A percentile compares a stretch with the other conserved stretches of the same genome.
phyloP scores from a whole-genome alignment of 2,329 filamentous ascomycete genomes.

The Aspergillus ochraceus region DNA sequence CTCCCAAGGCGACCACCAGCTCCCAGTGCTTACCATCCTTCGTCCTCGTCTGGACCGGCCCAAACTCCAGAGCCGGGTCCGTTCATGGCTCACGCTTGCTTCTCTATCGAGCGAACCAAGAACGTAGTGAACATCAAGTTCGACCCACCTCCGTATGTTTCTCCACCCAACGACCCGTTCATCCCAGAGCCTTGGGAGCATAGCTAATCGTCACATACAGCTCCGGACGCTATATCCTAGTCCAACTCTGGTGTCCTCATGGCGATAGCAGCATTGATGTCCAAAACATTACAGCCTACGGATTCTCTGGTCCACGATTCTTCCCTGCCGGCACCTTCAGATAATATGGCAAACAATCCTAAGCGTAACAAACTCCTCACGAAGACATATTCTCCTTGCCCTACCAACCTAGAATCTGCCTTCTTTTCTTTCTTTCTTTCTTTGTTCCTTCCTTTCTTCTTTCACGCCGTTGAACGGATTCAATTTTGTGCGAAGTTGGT shows the following conservation, averaged over 20 bases:
- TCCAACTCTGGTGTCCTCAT: conserved; percentile 86
- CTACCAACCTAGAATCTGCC: no score
- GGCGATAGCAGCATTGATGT: conserved; percentile 82
- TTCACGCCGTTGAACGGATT: no score
- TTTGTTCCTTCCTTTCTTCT: no score
- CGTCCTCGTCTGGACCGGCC: conserved; percentile 14
- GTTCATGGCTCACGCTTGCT: conserved; percentile 73
- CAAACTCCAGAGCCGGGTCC: conserved; percentile 39
- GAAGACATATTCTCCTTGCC: neutral
- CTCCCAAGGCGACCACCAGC: conserved; percentile 23
- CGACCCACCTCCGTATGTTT: conserved; percentile 43
- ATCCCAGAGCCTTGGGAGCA: neutral
- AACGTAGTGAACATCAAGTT: conserved; percentile 86
- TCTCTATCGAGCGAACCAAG: conserved; percentile 79
- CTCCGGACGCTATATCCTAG: conserved; percentile 76
- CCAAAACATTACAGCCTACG: conserved; percentile 78
- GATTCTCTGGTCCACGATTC: conserved; percentile 81
- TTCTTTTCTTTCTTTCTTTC: no score
- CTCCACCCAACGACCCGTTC: neutral
- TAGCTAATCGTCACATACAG: conserved; percentile 33
- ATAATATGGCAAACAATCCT: conserved; percentile 31
- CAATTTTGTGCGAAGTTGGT: no score
- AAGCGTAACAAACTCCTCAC: neutral
- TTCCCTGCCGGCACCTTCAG: conserved; percentile 69
- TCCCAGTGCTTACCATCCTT: conserved; percentile 30